Base-by-base conservation (phyloP, 257 asterid genomes). In the Solanum tarapatanum region DNA sequence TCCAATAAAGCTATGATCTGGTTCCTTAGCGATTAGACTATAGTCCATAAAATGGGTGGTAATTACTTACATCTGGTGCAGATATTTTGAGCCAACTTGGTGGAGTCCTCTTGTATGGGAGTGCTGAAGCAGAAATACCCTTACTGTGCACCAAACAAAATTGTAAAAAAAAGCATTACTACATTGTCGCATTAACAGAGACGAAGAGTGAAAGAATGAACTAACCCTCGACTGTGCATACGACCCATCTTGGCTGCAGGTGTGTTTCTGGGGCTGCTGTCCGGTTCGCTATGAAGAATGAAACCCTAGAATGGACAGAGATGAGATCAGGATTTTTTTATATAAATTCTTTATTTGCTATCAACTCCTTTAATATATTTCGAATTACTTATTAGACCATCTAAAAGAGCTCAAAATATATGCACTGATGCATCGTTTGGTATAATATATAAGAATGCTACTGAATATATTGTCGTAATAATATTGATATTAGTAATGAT, bases 101-200 rank as follows among this genome's bases (percentile, higher is more conserved):
- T 82, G 85, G 85, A 17, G 69, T 82, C 69, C 85, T 48, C 69
- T 82, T 82, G 69, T 82, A 82, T n/a, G 95, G 96, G 76, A 92
- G 93, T 10, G 96, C 96, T 21, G 96, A 93, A 17, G 96, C 96
- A 39, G 96, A 94, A 79, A 94, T 94, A 88, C 96, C 96, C 91
- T 94, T 94, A 39, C 96, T 94, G 92, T 91, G 87, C 51, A 36
- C 84, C 48, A 69, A 84, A 62, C 37, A 28, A 87, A 21, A 62
- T 36, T 70, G 88, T 48, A 60, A 55, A 86, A 60, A 37, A 3
- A 33, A 51, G 43, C 17, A 89, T 58, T 11, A 35, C 24, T 28
- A 82, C 30, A 75, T 14, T 39, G 11, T 28, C 28, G 5, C 84
- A 79, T 79, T 77, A 77, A 41, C 13, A 83, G 32, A 33, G 33